phyloP scores from a whole-genome alignment of 805 yeast species.

The Candida taoyuanica region DNA sequence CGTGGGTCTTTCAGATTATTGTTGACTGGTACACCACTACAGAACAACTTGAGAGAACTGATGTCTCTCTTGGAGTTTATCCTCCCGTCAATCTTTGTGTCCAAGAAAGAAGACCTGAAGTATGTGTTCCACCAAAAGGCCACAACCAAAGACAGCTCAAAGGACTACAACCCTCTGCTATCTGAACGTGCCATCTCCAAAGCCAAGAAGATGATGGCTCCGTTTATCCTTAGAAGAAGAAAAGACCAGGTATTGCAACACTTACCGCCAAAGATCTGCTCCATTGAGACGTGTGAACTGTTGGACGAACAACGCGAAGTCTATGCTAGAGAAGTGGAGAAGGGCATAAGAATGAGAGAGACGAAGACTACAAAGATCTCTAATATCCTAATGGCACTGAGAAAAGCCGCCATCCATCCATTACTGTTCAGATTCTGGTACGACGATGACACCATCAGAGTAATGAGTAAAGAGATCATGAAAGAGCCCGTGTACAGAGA shows the following conservation, averaged over 20 bases:
- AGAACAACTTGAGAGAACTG: constrained; percentile 85
- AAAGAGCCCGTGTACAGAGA: constrained; percentile 67
- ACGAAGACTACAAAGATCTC: constrained; percentile 37
- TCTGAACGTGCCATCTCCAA: constrained; percentile 88
- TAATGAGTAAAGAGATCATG: constrained; percentile 79
- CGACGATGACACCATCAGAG: constrained; percentile 45
- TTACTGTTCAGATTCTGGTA: constrained; percentile 68
- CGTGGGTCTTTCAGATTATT: constrained; percentile 79
- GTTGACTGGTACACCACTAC: constrained; percentile 95
- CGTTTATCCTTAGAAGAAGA: constrained; percentile 88
- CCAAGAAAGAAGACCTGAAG: constrained; percentile 75
- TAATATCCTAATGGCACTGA: constrained; percentile 78
- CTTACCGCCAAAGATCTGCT: constrained; percentile 71
- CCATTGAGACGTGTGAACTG: constrained; percentile 62
- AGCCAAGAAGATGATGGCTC: constrained; percentile 98
- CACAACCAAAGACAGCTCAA: constrained; percentile 50
- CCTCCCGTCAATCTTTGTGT: constrained; percentile 75
- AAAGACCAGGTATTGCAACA: constrained; percentile 90
- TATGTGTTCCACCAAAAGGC: constrained; percentile 86
- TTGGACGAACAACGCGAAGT: constrained; percentile 47
- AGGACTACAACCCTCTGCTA: constrained; percentile 68
- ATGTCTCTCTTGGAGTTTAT: constrained; percentile 89
- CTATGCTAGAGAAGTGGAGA: constrained; percentile 54
- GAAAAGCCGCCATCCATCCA: constrained; percentile 94
- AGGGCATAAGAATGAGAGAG: constrained; percentile 31